phyloP scores from a whole-genome alignment of 805 yeast species.

The Candida corydali region DNA sequence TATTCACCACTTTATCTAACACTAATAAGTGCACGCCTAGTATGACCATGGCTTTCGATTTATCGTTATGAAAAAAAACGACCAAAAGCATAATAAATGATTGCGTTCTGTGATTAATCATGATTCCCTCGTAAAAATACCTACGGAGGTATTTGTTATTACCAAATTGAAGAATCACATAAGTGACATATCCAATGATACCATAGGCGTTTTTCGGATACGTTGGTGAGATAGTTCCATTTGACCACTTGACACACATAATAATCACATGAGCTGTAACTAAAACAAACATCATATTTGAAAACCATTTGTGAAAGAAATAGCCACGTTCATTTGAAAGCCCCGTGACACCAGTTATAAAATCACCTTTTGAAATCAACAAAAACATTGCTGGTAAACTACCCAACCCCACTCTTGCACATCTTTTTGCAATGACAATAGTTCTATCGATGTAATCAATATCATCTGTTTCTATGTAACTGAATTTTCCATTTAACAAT shows the following conservation, averaged over 20 bases:
- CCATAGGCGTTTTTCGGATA: conserved; percentile 53
- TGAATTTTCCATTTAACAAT: conserved; percentile 25
- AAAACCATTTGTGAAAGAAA: conserved; percentile 43
- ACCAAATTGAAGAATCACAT: conserved; percentile 33
- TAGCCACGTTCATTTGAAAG: conserved; percentile 36
- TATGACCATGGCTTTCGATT: conserved; percentile 28
- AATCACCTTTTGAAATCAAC: conserved; percentile 36
- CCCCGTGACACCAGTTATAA: conserved; percentile 37
- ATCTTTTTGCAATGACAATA: conserved; percentile 40
- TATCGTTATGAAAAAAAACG: conserved; percentile 38
- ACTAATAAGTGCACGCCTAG: conserved; percentile 42
- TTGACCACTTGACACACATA: conserved; percentile 37
- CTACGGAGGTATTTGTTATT: conserved; percentile 32
- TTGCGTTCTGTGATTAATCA: conserved; percentile 40
- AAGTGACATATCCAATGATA: conserved; percentile 37
- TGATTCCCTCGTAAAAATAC: conserved; percentile 40
- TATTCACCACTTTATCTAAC: conserved; percentile 31
- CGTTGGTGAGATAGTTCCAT: conserved; percentile 32
- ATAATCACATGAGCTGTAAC: conserved; percentile 33
- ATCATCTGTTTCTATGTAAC: conserved; percentile 30
- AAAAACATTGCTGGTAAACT: conserved; percentile 36
- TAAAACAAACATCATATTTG: conserved; percentile 34
- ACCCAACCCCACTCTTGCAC: conserved; percentile 37
- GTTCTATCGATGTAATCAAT: conserved; percentile 33
- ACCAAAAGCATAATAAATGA: conserved; percentile 40